A percentile compares a stretch with the other conserved stretches of the same genome.
Evolutionary conservation across 2,329 filamentous ascomycete genomes (phyloP).

Genomic region (Penicillium sp.): DNA sequence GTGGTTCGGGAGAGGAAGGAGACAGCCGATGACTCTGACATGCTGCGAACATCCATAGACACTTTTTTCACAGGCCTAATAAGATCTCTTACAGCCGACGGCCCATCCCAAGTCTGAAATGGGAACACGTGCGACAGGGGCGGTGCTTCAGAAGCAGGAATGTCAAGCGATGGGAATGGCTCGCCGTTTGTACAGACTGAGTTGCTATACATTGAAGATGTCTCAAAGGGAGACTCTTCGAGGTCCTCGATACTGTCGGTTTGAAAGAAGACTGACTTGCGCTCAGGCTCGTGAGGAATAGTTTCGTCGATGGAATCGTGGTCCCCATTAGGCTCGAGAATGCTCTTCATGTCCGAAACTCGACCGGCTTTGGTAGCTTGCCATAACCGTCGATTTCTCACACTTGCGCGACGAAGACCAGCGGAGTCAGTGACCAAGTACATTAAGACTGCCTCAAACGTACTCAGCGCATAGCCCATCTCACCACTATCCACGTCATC

Average conservation of each 20-base stretch:
- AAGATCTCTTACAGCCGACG: constrained; percentile 43
- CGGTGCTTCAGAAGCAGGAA: constrained; percentile 29
- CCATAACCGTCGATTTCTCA: constrained; percentile 84
- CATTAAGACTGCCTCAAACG: constrained; percentile 87
- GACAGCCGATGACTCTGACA: constrained; percentile 81
- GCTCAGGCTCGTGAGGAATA: constrained; percentile 41
- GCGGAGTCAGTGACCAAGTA: constrained; percentile 83
- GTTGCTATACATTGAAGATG: constrained; percentile 24
- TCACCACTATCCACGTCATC: constrained; percentile 97
- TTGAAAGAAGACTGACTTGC: constrained; percentile 31
- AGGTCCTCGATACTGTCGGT: constrained; percentile 35
- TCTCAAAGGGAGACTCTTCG: constrained; percentile 23
- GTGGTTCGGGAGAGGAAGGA: constrained; percentile 79
- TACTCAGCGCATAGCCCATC: constrained; percentile 93
- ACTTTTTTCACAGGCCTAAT: constrained; percentile 71
- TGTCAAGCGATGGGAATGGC: constrained; percentile 3
- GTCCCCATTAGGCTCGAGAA: constrained; percentile 71
- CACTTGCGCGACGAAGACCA: constrained; percentile 78
- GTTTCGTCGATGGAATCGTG: constrained; percentile 36
- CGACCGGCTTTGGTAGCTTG: constrained; percentile 79
- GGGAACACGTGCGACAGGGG: constrained; percentile 83
- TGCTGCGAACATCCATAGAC: constrained; percentile 83
- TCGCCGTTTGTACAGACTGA: constrained; percentile 21
- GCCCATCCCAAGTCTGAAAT: constrained; percentile 66
- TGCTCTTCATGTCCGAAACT: constrained; percentile 69